Percentiles rank a stretch among this genome's conserved stretches.
phyloP scores from a whole-genome alignment of 352 stramenopile species.

The Stephanocyclus meneghinianus region DNA sequence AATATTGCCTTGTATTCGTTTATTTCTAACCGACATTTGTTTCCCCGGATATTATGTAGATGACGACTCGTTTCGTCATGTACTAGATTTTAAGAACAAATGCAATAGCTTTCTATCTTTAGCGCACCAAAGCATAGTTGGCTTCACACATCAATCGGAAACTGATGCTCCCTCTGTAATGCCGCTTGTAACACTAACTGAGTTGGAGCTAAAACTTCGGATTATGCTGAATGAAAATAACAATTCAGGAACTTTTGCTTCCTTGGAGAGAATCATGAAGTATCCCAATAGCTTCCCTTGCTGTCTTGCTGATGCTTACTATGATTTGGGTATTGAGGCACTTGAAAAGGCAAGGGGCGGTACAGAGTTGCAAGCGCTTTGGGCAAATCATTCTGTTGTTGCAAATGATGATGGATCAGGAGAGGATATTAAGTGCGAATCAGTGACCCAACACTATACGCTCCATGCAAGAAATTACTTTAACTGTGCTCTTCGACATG shows the following conservation, averaged over 20 bases:
- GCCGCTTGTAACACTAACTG: slow-evolving; percentile 10
- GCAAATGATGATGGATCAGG: slow-evolving; percentile 3
- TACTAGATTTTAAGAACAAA: slow-evolving; percentile 18
- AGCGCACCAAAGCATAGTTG: slow-evolving; percentile 9
- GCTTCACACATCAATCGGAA: background rate
- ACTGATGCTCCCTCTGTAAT: background rate
- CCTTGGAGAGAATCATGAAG: slow-evolving; percentile 18
- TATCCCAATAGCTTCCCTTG: slow-evolving; percentile 2
- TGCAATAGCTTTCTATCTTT: background rate
- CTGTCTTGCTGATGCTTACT: slow-evolving; percentile 49
- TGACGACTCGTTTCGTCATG: slow-evolving; percentile 27
- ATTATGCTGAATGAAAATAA: slow-evolving; percentile 4
- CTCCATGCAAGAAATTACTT: slow-evolving; percentile 43
- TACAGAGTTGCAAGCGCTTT: slow-evolving; percentile 42
- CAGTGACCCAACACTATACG: background rate
- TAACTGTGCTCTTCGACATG: slow-evolving; percentile 20
- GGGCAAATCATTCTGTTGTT: slow-evolving; percentile 34
- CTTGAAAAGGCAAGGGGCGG: slow-evolving; percentile 30
- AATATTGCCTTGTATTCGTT: background rate
- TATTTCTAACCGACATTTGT: slow-evolving; percentile 1
- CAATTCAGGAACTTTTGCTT: slow-evolving; percentile 3
- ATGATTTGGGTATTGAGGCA: slow-evolving; percentile 48
- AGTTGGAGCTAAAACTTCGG: slow-evolving; percentile 26
- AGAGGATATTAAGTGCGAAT: slow-evolving; percentile 2
- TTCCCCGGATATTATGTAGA: slow-evolving; percentile 1